These are phyloP conservation scores for Purpureocillium takamizusanense DNA, from an alignment of 2,329 filamentous ascomycete genomes.

Conservation along the genomic window DNA sequence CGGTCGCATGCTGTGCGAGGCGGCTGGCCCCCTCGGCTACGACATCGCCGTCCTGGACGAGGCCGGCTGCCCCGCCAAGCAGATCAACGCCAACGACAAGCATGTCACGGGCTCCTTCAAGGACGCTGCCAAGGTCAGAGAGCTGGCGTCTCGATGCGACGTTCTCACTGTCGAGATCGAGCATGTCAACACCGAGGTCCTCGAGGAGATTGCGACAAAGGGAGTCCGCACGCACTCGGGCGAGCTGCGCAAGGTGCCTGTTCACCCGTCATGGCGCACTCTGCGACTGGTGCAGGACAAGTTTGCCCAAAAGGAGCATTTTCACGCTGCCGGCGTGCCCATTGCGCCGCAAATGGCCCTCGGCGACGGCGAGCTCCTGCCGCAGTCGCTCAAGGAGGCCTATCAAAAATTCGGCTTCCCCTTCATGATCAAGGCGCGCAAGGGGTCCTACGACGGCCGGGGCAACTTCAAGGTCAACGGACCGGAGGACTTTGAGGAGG, in stretches of 20 bases:
- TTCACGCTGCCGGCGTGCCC: conserved; percentile 58
- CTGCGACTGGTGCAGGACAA: conserved; percentile 90
- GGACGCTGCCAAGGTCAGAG: conserved; percentile 66
- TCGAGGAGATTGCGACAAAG: conserved; percentile 68
- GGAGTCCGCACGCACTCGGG: conserved; percentile 32
- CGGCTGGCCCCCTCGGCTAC: conserved; percentile 66
- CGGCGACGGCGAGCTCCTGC: conserved; percentile 41
- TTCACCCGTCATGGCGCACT: conserved; percentile 79
- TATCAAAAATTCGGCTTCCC: conserved; percentile 65
- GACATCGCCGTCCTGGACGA: conserved; percentile 72
- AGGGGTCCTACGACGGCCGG: conserved; percentile 86
- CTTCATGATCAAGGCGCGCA: conserved; percentile 86
- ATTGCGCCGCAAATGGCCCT: conserved; percentile 64
- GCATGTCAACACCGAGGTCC: conserved; percentile 82
- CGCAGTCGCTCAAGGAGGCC: conserved; percentile 53
- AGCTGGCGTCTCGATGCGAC: conserved; percentile 69
- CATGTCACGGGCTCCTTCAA: conserved; percentile 87
- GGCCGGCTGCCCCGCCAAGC: conserved; percentile 70
- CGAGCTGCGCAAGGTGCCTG: conserved; percentile 40
- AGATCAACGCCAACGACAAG: conserved; percentile 64
- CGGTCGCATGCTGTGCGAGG: conserved; percentile 88
- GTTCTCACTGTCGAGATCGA: conserved; percentile 91
- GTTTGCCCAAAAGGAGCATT: conserved; percentile 77
- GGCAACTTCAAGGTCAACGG: conserved; percentile 48
- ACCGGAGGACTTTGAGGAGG: conserved; percentile 44